Conservation (phyloP, 2,329 filamentous ascomycete species). For the Ampelomyces quisqualis region DNA sequence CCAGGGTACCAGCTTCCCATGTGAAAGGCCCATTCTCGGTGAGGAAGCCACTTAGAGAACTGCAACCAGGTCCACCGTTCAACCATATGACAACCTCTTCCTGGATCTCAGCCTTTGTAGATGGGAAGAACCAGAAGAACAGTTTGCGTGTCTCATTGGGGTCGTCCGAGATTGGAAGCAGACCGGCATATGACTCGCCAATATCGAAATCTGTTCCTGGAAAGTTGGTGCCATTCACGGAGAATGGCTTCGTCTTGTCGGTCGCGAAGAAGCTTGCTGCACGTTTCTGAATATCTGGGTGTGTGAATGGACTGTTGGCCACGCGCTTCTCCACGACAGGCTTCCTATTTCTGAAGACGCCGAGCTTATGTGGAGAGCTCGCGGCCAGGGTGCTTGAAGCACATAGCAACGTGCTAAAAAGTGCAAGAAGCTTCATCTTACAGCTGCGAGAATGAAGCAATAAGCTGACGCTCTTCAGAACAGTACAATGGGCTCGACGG, state of each 20-base stretch:
- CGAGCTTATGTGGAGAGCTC: constrained; percentile 28
- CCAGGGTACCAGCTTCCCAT: constrained; percentile 64
- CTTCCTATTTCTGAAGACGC: constrained; percentile 29
- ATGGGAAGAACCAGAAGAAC: constrained; percentile 67
- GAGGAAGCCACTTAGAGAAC: constrained; percentile 66
- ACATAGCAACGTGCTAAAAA: constrained; percentile 31
- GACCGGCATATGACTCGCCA: constrained; percentile 64
- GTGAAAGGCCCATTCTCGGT: constrained; percentile 71
- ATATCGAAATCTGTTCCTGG: constrained; percentile 71
- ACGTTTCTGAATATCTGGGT: constrained; percentile 39
- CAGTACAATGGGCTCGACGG: not conserved
- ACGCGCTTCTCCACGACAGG: constrained; percentile 32
- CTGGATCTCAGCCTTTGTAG: constrained; percentile 50
- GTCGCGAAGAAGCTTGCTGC: constrained; percentile 36
- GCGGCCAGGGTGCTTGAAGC: constrained; percentile 35
- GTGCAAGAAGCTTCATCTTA: constrained; percentile 38
- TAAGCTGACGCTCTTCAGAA: constrained; percentile 4
- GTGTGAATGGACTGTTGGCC: constrained; percentile 30
- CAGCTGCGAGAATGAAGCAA: constrained; percentile 7
- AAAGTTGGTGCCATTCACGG: constrained; percentile 63
- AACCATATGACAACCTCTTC: constrained; percentile 63
- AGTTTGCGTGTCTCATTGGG: constrained; percentile 55
- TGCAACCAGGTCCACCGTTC: constrained; percentile 46
- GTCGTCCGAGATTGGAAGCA: constrained; percentile 58
- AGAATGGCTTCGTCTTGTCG: constrained; percentile 51